Evolutionary conservation across 2,329 filamentous ascomycete species (phyloP).

Genomic region (Rutstroemia sydowiana): DNA sequence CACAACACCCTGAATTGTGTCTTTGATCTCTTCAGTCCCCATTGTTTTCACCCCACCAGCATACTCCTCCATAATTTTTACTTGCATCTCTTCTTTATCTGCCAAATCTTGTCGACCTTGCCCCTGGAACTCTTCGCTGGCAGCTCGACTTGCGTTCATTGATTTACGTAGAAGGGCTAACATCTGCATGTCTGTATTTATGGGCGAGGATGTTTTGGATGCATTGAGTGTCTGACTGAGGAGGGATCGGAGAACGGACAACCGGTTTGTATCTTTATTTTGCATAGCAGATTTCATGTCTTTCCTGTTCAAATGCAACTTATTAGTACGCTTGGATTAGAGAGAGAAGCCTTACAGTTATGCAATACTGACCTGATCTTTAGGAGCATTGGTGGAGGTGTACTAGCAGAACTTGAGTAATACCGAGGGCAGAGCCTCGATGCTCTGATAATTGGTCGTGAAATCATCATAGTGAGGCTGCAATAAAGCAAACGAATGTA

Average conservation of each 20-base stretch:
- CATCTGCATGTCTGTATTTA: conserved; percentile 62
- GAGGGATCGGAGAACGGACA: conserved; percentile 61
- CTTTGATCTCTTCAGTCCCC: conserved; percentile 49
- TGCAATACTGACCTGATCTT: conserved; percentile 29
- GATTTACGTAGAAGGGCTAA: conserved; percentile 61
- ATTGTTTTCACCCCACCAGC: conserved; percentile 49
- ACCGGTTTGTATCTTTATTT: conserved; percentile 54
- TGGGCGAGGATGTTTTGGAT: conserved; percentile 63
- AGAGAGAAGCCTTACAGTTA: neutral
- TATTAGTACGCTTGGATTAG: conserved; percentile 6
- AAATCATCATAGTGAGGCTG: conserved; percentile 15
- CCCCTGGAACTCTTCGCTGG: conserved; percentile 54
- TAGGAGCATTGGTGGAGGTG: conserved; percentile 29
- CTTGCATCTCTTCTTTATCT: conserved; percentile 61
- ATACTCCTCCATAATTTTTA: conserved; percentile 59
- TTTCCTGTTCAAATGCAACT: conserved; percentile 21
- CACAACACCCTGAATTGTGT: conserved; percentile 44
- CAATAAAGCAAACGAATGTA: too few relatives aligned
- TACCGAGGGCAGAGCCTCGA: conserved; percentile 21
- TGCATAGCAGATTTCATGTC: conserved; percentile 62
- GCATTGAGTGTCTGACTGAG: conserved; percentile 67
- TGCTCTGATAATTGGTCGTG: conserved; percentile 18
- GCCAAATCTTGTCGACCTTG: conserved; percentile 62
- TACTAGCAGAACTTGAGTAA: conserved; percentile 23
- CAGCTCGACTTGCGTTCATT: conserved; percentile 48